Base-by-base conservation (phyloP, 305 asterid genomes). In the Fraxinus angustifolia region DNA sequence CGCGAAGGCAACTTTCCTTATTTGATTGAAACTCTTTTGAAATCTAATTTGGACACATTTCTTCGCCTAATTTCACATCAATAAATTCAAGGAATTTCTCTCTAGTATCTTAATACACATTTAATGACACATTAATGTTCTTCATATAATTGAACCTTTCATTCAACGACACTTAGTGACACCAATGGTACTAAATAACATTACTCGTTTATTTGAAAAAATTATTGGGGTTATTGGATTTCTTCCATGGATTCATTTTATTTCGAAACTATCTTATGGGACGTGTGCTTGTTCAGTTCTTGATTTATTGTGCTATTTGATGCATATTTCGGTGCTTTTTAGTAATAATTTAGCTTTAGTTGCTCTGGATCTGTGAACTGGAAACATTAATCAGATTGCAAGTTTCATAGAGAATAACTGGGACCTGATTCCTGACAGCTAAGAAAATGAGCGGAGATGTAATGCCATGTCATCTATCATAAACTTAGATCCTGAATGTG, bases 331-430 rank as follows among this genome's bases (percentile, higher is more conserved):
- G 71, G 67, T 56, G 45, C 56, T 21, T 76, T 50, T 87, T 68
- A 4, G 45, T 48, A 76, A 35, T 45, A 45, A 30, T 78, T 77
- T 67, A 53, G 85, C 79, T 81, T 78, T 36, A 65, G 67, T 23
- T 72, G 78, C 79, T 82, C 76, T 84, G 85, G 91, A 89, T 88
- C 88, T 86, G 86, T 82, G 62, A 56, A 56, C 58, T 48, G 19
- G 11, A 56, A 19, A 36, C 76, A 53, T 31, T 71, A 76, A 28
- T 78, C 73, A 58, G 79, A 48, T 75, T 34, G 65, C 65, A 48
- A 79, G 75, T 68, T 81, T 79, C 78, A 79, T 16, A 16, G 42
- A 35, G 60, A 56, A 50, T 56, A 17, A 16, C 77, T 4, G 17
- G 72, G 14, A 16, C 79, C 28, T 56, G 26, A 75, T 81, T 38